These are phyloP conservation scores for Coemansia sp. DNA, from an alignment of 192 early-diverging fungal species.

Conservation along the genomic window DNA sequence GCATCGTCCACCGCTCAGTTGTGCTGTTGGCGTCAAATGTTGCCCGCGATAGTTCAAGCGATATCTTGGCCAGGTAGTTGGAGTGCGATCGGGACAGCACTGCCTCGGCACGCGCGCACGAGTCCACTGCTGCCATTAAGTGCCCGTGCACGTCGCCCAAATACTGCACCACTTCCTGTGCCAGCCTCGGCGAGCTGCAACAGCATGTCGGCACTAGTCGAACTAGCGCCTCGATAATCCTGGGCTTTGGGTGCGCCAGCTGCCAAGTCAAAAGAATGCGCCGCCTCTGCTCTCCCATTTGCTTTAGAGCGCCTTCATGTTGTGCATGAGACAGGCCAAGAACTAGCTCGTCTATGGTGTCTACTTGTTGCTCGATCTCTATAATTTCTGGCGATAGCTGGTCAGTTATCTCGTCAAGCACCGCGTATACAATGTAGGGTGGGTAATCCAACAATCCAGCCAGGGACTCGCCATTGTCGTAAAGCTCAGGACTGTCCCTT, in stretches of 20 bases:
- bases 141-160: slow-evolving; percentile 50
- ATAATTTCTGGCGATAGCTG: slow-evolving; percentile 79
- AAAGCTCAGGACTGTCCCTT: neutral
- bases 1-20: slow-evolving; percentile 51
- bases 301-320: slow-evolving; percentile 67
- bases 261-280: slow-evolving; percentile 66
- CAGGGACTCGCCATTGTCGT: slow-evolving; percentile 15
- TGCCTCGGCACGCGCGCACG: slow-evolving; percentile 56
- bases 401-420: slow-evolving; percentile 91
- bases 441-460: slow-evolving; percentile 29
- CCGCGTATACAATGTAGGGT: slow-evolving; percentile 92
- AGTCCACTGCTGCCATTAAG: slow-evolving; percentile 23
- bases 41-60: slow-evolving; percentile 61
- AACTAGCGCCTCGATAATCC: slow-evolving; percentile 64
- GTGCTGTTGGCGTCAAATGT: slow-evolving; percentile 41
- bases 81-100: slow-evolving; percentile 67
- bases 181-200: slow-evolving; percentile 1
- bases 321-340: slow-evolving; percentile 85
- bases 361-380: slow-evolving; percentile 88
- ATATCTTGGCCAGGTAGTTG: slow-evolving; percentile 74
- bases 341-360: slow-evolving; percentile 92
- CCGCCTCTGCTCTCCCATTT: slow-evolving; percentile 72
- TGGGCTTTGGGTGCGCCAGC: slow-evolving; percentile 63
- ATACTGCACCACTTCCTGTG: slow-evolving; percentile 46
- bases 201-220: neutral